These are phyloP conservation scores for Trichosporon sp. DNA, from an alignment of 1,284 basidiomycete species.

Conservation along the genomic window DNA sequence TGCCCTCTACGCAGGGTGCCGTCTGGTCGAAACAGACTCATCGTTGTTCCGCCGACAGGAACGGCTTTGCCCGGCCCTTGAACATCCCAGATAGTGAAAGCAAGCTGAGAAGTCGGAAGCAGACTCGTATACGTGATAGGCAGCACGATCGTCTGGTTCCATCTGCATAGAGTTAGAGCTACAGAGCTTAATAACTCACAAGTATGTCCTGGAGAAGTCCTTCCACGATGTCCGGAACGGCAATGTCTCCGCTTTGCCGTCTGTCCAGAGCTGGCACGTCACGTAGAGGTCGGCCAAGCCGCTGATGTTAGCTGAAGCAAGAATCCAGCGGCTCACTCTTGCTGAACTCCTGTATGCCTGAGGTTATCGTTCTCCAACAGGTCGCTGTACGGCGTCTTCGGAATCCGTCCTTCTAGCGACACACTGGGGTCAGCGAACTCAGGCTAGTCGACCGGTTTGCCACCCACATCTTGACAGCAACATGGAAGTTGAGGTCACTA, in stretches of 20 bases:
- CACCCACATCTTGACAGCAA: slow-evolving; percentile 82
- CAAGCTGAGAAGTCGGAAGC: slow-evolving; percentile 81
- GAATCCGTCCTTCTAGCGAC: slow-evolving; percentile 77
- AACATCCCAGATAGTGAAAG: slow-evolving; percentile 94
- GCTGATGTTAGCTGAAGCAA: slow-evolving; percentile 55
- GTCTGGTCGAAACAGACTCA: slow-evolving; percentile 87
- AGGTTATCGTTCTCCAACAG: slow-evolving; percentile 75
- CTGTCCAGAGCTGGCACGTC: slow-evolving; percentile 83
- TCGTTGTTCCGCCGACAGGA: slow-evolving; percentile 86
- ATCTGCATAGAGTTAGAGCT: slow-evolving; percentile 61
- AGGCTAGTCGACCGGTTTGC: slow-evolving; percentile 1
- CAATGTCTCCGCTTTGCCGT: slow-evolving; percentile 88
- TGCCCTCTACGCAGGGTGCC: slow-evolving; percentile 89
- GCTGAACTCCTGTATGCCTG: slow-evolving; percentile 75
- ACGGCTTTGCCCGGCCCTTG: slow-evolving; percentile 71
- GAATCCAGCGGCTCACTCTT: slow-evolving; percentile 62
- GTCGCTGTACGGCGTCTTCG: slow-evolving; percentile 68
- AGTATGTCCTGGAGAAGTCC: slow-evolving; percentile 80
- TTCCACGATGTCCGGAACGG: slow-evolving; percentile 91
- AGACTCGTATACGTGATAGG: slow-evolving; percentile 90
- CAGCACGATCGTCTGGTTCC: slow-evolving; percentile 92
- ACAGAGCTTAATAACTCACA: slow-evolving; percentile 57
- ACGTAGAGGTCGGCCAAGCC: slow-evolving; percentile 87
- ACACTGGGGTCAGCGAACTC: slow-evolving; percentile 61
- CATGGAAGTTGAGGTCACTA: slow-evolving; percentile 78